Percentiles rank a stretch among this genome's conserved stretches.
Evolutionary conservation across 495 filamentous ascomycete species (phyloP).

Genomic region (Delitschia confertaspora): DNA sequence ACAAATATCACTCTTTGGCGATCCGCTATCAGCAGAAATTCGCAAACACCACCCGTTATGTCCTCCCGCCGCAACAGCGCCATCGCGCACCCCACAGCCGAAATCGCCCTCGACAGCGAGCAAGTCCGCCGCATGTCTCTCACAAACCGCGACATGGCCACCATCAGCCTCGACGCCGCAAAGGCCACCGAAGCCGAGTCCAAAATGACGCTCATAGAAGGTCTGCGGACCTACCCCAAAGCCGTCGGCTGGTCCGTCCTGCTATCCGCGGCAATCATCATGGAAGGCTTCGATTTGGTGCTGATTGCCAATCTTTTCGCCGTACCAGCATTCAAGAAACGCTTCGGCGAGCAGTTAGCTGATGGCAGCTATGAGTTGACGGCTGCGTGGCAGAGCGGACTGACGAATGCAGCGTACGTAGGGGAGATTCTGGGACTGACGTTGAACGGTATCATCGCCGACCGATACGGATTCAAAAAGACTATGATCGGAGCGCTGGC

Average conservation of each 20-base stretch:
- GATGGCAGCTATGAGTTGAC: conserved; percentile 59
- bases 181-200: conserved; percentile 17
- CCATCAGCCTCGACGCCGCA: conserved; percentile 14
- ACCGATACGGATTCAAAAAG: conserved; percentile 63
- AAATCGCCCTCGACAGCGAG: conserved; percentile 10
- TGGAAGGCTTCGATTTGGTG: conserved; percentile 57
- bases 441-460: conserved; percentile 68
- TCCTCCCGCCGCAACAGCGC: too few relatives aligned
- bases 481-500: conserved; percentile 62
- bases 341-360: conserved; percentile 52
- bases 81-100: too few relatives aligned
- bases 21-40: too few relatives aligned
- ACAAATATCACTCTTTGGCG: too few relatives aligned
- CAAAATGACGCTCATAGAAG: conserved; percentile 17
- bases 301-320: conserved; percentile 44
- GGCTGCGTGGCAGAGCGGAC: conserved; percentile 66
- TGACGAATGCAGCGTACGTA: conserved; percentile 57
- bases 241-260: conserved; percentile 52
- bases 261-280: conserved; percentile 54
- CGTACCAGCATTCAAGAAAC: conserved; percentile 50
- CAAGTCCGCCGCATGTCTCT: conserved; percentile 12
- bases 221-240: conserved; percentile 46
- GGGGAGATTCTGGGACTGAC: conserved; percentile 71
- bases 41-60: too few relatives aligned
- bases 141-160: conserved; percentile 5